Evolutionary conservation across 2,329 filamentous ascomycete species (phyloP).

Genomic region (Colletotrichum godetiae): DNA sequence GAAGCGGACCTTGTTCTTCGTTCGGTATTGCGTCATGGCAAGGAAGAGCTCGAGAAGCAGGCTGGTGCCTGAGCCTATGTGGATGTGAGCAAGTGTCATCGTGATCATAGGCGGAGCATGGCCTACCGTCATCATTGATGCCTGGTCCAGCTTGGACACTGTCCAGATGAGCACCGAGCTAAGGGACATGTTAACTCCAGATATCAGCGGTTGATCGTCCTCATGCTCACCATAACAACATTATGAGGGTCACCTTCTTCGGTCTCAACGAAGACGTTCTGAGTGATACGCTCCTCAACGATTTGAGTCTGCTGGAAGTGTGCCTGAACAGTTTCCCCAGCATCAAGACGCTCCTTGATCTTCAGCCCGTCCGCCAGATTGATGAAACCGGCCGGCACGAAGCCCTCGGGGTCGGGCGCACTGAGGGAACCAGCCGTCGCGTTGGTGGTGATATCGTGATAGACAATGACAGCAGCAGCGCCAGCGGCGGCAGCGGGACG

Average conservation of each 20-base stretch:
- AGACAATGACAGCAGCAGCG: slow-evolving; percentile 45
- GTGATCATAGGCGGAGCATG: background rate
- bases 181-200: background rate
- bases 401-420: slow-evolving; percentile 42
- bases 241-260: slow-evolving; percentile 56
- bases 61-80: slow-evolving; percentile 50
- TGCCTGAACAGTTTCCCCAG: slow-evolving; percentile 50
- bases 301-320: slow-evolving; percentile 49
- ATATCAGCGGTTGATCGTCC: background rate
- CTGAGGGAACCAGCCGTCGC: slow-evolving; percentile 46
- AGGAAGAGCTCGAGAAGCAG: slow-evolving; percentile 55
- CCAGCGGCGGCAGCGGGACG: slow-evolving; percentile 44
- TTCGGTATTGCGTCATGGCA: slow-evolving; percentile 49
- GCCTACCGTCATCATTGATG: slow-evolving; percentile 56
- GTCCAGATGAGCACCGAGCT: slow-evolving; percentile 57
- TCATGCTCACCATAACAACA: slow-evolving; percentile 45
- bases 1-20: slow-evolving; percentile 53
- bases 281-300: slow-evolving; percentile 53
- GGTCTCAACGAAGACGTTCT: slow-evolving; percentile 60
- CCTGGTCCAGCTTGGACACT: slow-evolving; percentile 56
- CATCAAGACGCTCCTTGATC: slow-evolving; percentile 50
- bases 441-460: slow-evolving; percentile 45
- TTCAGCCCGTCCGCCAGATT: slow-evolving; percentile 52
- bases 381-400: slow-evolving; percentile 44
- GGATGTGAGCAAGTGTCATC: background rate